Base-by-base conservation (phyloP, 2,329 filamentous ascomycete genomes). In the Zymoseptoria brevis region DNA sequence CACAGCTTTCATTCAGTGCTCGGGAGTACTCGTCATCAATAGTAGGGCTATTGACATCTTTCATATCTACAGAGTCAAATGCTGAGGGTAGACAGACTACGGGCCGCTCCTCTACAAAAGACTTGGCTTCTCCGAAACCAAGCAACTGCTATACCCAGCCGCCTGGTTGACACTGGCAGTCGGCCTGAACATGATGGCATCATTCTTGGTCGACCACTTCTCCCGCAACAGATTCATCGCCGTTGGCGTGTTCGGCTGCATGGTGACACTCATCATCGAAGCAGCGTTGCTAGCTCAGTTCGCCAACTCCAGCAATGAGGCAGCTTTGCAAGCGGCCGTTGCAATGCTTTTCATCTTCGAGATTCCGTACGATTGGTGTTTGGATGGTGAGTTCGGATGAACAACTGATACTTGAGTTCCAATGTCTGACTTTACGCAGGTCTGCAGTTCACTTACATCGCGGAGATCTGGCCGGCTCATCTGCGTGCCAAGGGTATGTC, bases 11-110 rank as follows among this genome's bases (percentile, higher is more conserved):
- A 68, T 70, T 24, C 69, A 72, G 56, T 71, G 65, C 57, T 67
- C 68, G 1, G 68, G 68, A 13, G 65, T 71, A 1, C 60, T 71
- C 6, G 68, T 71, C 30, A 69, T 71, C 57, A 70, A 71, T n/a
- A 45, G 35, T 45, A n/a, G n/a, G n/a, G n/a, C n/a, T n/a, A n/a
- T n/a, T n/a, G n/a, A n/a, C n/a, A n/a, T n/a, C n/a, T n/a, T n/a
- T n/a, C n/a, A n/a, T n/a, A n/a, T n/a, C n/a, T n/a, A n/a, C n/a
- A n/a, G n/a, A n/a, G n/a, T n/a, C n/a, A n/a, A n/a, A 13, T 22
- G 11, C 50, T 51, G 50, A 24, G 4, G 8, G 16, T 22, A 26
- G 4, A 9, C 58, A 68, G 35, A 65, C 56, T 72, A 72, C 54
- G 67, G 68, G 3, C 68, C 68, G 8, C 66, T 63, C 1, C 57